Evolutionary conservation across 331 rosid species (phyloP).

Genomic region (Stylosanthes scabra): DNA sequence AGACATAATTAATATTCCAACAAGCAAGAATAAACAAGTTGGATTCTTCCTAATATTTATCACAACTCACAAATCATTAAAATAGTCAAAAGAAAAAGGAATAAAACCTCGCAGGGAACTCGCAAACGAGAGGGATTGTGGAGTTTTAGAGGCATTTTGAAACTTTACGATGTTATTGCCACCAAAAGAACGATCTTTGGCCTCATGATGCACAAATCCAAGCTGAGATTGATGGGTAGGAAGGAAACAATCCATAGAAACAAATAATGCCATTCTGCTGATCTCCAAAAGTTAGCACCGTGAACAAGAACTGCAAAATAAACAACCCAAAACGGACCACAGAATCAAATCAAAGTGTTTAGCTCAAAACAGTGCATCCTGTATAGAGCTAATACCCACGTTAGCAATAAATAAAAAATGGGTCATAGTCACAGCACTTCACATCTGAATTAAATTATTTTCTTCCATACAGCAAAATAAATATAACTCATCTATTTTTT

Average conservation of each 20-base stretch:
- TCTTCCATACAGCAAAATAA: too few species aligned
- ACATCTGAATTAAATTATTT: too few species aligned
- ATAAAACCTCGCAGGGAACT: slow-evolving; percentile 45
- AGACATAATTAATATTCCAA: slow-evolving; percentile 33
- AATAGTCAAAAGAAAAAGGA: slow-evolving; percentile 22
- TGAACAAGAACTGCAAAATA: slow-evolving; percentile 12
- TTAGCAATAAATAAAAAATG: too few species aligned
- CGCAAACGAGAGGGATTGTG: slow-evolving; percentile 35
- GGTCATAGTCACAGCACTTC: too few species aligned
- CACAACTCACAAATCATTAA: slow-evolving; percentile 19
- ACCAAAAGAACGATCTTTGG: not conserved
- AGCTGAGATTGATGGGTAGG: slow-evolving; percentile 29
- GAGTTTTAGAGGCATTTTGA: slow-evolving; percentile 26
- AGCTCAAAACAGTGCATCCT: too few species aligned
- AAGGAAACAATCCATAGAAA: slow-evolving; percentile 46
- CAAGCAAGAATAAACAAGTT: slow-evolving; percentile 7
- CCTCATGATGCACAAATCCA: slow-evolving; percentile 33
- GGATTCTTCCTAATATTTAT: not conserved
- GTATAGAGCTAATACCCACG: too few species aligned
- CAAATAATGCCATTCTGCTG: slow-evolving; percentile 48
- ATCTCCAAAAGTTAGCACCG: slow-evolving; percentile 17
- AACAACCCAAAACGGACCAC: too few species aligned
- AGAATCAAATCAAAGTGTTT: too few species aligned
- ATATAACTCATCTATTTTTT: too few species aligned
- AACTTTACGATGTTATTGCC: slow-evolving; percentile 30